phyloP scores from a whole-genome alignment of 257 asterid species.

The Verbascum thapsus region DNA sequence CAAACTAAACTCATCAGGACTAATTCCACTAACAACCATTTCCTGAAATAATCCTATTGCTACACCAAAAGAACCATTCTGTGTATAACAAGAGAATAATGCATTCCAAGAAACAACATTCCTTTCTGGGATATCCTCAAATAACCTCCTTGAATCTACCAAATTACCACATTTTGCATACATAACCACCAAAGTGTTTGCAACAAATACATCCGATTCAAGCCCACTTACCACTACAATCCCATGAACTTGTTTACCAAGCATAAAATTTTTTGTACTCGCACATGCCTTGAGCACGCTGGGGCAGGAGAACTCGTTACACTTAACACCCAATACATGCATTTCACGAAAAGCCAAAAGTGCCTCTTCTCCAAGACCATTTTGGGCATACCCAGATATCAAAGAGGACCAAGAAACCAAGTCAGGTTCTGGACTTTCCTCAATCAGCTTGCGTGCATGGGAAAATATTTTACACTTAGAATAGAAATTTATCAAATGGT shows the following conservation, averaged over 20 bases:
- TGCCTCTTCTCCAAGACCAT: constrained; percentile 63
- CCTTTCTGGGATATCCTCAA: constrained; percentile 61
- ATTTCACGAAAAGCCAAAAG: constrained; percentile 53
- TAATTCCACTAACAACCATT: constrained; percentile 57
- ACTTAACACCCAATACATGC: constrained; percentile 55
- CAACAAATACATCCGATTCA: constrained; percentile 65
- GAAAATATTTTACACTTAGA: constrained; percentile 50
- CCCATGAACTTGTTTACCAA: constrained; percentile 72
- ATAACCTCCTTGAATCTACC: constrained; percentile 59
- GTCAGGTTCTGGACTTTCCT: constrained; percentile 62
- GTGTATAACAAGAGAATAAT: constrained; percentile 54
- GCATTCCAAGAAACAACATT: constrained; percentile 83
- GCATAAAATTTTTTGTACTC: constrained; percentile 32
- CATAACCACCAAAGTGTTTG: constrained; percentile 64
- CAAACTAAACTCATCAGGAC: constrained; percentile 74
- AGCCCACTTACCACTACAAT: constrained; percentile 59
- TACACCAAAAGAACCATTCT: constrained; percentile 48
- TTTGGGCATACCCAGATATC: constrained; percentile 71
- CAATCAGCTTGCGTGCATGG: constrained; percentile 59
- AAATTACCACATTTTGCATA: constrained; percentile 62
- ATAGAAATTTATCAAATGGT: constrained; percentile 58
- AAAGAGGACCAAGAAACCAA: constrained; percentile 80
- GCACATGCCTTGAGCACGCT: constrained; percentile 84
- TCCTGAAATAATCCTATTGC: constrained; percentile 62
- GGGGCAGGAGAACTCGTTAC: constrained; percentile 69